phyloP scores from a whole-genome alignment of 2,329 filamentous ascomycete genomes.

The Ambrosiella beaveri region DNA sequence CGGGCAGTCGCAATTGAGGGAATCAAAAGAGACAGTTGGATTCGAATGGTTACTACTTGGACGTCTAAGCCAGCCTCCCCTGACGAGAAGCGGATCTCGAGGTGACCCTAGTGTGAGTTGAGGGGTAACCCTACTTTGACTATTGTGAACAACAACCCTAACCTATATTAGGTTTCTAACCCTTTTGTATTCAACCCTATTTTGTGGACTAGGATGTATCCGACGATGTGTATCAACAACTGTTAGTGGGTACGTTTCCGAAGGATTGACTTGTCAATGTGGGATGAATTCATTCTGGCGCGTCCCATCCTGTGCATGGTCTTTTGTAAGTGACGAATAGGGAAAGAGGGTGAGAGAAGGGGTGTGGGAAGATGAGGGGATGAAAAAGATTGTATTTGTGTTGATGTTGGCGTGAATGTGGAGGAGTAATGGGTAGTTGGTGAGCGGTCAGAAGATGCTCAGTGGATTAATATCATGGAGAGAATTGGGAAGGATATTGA shows the following conservation, averaged over 20 bases:
- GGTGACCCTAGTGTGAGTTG: not conserved
- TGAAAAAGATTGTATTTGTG: too few relatives aligned
- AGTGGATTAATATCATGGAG: too few relatives aligned
- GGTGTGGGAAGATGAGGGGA: too few relatives aligned
- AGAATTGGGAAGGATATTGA: too few relatives aligned
- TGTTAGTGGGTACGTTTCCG: not conserved
- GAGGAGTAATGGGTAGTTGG: too few relatives aligned
- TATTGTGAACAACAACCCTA: not conserved
- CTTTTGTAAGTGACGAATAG: conserved; percentile 1
- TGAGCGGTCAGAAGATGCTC: too few relatives aligned
- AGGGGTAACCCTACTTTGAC: not conserved
- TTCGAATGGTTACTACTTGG: conserved; percentile 30
- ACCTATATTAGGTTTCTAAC: not conserved
- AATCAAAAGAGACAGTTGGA: conserved; percentile 51
- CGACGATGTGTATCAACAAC: not conserved
- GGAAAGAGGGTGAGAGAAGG: not conserved
- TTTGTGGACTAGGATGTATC: not conserved
- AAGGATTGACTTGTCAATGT: not conserved
- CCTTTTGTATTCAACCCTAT: too few relatives aligned
- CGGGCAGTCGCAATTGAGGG: conserved; percentile 12
- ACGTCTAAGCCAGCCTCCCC: not conserved
- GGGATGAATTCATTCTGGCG: not conserved
- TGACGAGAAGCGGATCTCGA: not conserved
- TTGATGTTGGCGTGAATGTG: too few relatives aligned
- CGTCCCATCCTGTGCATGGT: not conserved